Evolutionary conservation across 2,329 filamentous ascomycete genomes (phyloP).

Genomic region (Penicillium sp.): DNA sequence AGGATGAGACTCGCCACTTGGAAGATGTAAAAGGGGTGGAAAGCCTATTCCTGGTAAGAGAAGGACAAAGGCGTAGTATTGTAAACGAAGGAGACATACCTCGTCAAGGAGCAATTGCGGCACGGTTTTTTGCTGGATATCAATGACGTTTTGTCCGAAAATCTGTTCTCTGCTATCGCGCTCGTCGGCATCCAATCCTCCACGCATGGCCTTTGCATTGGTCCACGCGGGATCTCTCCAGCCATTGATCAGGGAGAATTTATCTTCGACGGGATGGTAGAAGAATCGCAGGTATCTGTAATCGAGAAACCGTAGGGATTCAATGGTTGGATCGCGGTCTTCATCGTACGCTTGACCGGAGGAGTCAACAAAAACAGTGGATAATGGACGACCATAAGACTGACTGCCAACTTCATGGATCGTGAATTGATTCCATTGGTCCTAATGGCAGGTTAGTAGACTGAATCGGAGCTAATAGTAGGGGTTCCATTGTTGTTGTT

Average conservation of each 20-base stretch:
- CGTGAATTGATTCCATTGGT: conserved; percentile 92
- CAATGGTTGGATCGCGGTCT: conserved; percentile 72
- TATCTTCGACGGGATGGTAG: conserved; percentile 85
- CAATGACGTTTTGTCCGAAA: conserved; percentile 87
- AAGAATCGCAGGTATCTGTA: conserved; percentile 94
- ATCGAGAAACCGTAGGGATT: conserved; percentile 73
- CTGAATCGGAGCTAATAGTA: background rate
- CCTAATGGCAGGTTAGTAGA: conserved; percentile 51
- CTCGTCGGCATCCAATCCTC: conserved; percentile 84
- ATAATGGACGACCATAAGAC: conserved; percentile 61
- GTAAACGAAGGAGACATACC: conserved; percentile 45
- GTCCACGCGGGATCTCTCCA: conserved; percentile 96
- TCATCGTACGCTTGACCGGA: conserved; percentile 63
- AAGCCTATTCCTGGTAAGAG: conserved; percentile 56
- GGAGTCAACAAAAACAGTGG: conserved; percentile 55
- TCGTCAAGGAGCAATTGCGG: conserved; percentile 86
- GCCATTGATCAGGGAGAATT: conserved; percentile 78
- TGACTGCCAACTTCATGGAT: conserved; percentile 67
- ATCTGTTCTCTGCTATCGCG: conserved; percentile 78
- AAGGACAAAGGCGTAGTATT: background rate
- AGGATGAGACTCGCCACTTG: conserved; percentile 91
- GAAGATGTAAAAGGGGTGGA: conserved; percentile 98
- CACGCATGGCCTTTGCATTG: conserved; percentile 69
- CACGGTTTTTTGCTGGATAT: conserved; percentile 86
- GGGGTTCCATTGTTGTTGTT: conserved; percentile 1